Evolutionary conservation across 805 yeast genomes (phyloP).

Genomic region (Suhomyces xylopsoci): DNA sequence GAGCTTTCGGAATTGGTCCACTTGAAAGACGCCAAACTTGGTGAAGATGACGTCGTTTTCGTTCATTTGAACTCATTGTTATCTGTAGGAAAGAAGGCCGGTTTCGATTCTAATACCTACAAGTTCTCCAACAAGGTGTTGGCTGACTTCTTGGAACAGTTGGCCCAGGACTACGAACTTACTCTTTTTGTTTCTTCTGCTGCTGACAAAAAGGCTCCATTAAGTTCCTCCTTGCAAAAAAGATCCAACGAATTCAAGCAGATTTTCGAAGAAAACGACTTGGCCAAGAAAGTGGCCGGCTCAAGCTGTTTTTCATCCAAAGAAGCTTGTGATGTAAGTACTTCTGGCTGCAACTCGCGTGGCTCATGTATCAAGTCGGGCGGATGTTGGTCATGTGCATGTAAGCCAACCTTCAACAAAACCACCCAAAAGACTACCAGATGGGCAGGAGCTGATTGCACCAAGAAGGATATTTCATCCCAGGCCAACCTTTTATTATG

Average conservation of each 20-base stretch:
- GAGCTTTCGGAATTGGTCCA: constrained; percentile 49
- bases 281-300: constrained; percentile 14
- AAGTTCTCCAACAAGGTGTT: constrained; percentile 35
- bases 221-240: constrained; percentile 10
- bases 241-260: constrained; percentile 16
- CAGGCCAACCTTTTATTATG: constrained; percentile 69
- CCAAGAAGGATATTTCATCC: constrained; percentile 63
- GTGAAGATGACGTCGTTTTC: constrained; percentile 25
- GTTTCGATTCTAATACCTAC: constrained; percentile 41
- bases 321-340: constrained; percentile 45
- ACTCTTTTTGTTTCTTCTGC: constrained; percentile 14
- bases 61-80: constrained; percentile 43
- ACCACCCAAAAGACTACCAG: constrained; percentile 44
- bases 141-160: constrained; percentile 14
- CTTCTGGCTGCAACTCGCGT: constrained; percentile 51
- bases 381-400: constrained; percentile 50
- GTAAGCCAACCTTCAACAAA: constrained; percentile 44
- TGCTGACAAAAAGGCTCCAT: constrained; percentile 11
- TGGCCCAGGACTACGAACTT: constrained; percentile 17
- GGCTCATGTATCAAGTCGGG: constrained; percentile 46
- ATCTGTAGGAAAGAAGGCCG: constrained; percentile 42
- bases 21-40: constrained; percentile 24
- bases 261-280: constrained; percentile 11
- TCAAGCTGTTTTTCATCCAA: constrained; percentile 39
- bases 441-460: constrained; percentile 61